Base-by-base conservation (phyloP, 208 protist species). In the Vickermania spadyakhi region DNA sequence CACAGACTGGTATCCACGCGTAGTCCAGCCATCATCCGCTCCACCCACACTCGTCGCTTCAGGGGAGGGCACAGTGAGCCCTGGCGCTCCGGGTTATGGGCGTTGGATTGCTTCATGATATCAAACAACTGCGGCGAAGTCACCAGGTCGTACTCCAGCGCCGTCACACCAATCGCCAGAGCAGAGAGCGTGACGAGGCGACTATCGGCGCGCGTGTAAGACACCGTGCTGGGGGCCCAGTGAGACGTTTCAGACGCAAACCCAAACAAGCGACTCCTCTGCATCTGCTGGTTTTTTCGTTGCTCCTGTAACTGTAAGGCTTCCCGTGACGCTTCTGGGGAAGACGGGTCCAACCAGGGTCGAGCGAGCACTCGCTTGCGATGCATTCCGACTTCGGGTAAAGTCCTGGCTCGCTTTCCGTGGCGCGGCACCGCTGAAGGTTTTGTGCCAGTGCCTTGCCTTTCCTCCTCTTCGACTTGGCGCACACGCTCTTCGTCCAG, bases 1-100 rank as follows among this genome's bases (percentile, higher is more conserved):
- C 84, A 74, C 27, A 88, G 70, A 7, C 70, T 77, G 5, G 79
- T 91, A 21, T 77, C 67, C 21, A 73, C 81, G 11, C 79, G 76
- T 2, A 95, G 56, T 66, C 77, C 91, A 7, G 84, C 84, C 0
- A 84, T 84, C 14, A 95, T 81, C 0, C 88, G 88, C 71, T 95
- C 82, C 42, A 95, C 73, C 52, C 74, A 62, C 36, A 45, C 36
- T 18, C 18, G 7, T 31, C 81, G 66, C 54, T 58, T 57, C 28
- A 66, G 68, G 50, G 62, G 60, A 31, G 82, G 57, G 28, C 64
- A 56, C 60, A 76, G 87, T 11, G 53, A 78, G 59, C 84, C 80
- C 0, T 70, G 72, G 21, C 75, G 18, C n/a, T n/a, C n/a, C n/a
- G n/a, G n/a, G n/a, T n/a, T n/a, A n/a, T n/a, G n/a, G n/a, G n/a